Percentiles rank a stretch among this genome's conserved stretches.
These are phyloP conservation scores for Zygoascus meyerae DNA, from an alignment of 1,139 yeast species.

Conservation along the genomic window DNA sequence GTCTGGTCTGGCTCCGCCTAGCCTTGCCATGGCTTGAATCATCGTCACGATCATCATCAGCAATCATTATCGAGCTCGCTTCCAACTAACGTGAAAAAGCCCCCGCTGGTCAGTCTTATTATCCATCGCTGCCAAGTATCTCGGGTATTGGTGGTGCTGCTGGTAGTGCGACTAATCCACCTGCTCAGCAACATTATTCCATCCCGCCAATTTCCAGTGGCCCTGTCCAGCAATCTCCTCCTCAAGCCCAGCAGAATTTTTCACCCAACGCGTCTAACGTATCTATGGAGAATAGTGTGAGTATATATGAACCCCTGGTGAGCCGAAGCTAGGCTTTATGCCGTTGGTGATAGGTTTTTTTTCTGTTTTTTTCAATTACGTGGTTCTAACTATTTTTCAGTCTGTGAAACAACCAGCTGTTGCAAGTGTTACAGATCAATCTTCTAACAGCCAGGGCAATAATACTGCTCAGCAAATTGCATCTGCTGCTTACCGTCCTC, in stretches of 20 bases:
- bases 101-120: slow-evolving; percentile 7
- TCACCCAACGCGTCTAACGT: too few relatives aligned
- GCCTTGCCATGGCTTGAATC: too few relatives aligned
- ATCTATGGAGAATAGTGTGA: too few relatives aligned
- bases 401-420: too few relatives aligned
- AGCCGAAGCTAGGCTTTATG: too few relatives aligned
- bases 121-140: slow-evolving; percentile 11
- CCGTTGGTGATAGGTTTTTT: too few relatives aligned
- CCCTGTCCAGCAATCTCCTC: slow-evolving; percentile 22
- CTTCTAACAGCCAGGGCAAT: not conserved
- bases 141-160: slow-evolving; percentile 10
- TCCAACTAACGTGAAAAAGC: not conserved
- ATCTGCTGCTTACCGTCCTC: slow-evolving; percentile 61
- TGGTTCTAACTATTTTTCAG: not conserved
- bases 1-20: too few relatives aligned
- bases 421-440: too few relatives aligned
- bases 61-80: too few relatives aligned
- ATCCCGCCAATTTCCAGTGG: slow-evolving; percentile 20
- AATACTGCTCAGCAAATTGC: slow-evolving; percentile 26
- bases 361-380: not conserved
- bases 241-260: slow-evolving; percentile 13
- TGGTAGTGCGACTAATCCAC: not conserved
- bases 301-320: too few relatives aligned
- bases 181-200: slow-evolving; percentile 10
- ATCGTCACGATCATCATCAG: too few relatives aligned